Evolutionary conservation across 306 rosid species (phyloP).

Genomic region (Hylodesmum podocarpum): DNA sequence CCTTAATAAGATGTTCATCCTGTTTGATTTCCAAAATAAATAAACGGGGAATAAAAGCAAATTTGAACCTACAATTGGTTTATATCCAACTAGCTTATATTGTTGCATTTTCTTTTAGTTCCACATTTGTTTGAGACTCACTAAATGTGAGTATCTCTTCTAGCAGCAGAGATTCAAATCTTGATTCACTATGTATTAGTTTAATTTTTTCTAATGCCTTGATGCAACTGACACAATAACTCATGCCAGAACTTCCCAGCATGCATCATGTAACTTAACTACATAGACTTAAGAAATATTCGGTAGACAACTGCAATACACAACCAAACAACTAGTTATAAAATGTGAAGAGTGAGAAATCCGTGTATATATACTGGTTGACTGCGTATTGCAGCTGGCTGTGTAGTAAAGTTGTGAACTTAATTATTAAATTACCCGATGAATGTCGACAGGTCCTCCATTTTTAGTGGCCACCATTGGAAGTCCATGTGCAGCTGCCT

Average conservation of each 20-base stretch:
- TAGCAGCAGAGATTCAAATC: background rate
- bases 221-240: conserved; percentile 2
- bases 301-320: no score
- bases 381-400: no score
- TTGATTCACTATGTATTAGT: background rate
- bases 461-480: conserved; percentile 89
- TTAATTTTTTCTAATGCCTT: background rate
- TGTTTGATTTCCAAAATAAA: background rate
- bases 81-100: background rate
- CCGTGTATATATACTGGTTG: no score
- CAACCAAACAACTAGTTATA: no score
- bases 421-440: no score
- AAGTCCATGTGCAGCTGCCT: conserved; percentile 94
- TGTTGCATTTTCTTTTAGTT: background rate
- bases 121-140: no score
- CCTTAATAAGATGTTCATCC: background rate
- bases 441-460: conserved; percentile 91
- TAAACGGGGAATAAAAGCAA: background rate
- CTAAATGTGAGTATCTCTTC: background rate
- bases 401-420: no score
- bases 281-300: background rate
- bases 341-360: no score
- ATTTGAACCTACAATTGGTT: no score
- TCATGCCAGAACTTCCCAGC: background rate
- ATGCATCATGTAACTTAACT: background rate